These are phyloP conservation scores for Ogataea nitratoaversa DNA, from an alignment of 805 yeast genomes.

Conservation along the genomic window DNA sequence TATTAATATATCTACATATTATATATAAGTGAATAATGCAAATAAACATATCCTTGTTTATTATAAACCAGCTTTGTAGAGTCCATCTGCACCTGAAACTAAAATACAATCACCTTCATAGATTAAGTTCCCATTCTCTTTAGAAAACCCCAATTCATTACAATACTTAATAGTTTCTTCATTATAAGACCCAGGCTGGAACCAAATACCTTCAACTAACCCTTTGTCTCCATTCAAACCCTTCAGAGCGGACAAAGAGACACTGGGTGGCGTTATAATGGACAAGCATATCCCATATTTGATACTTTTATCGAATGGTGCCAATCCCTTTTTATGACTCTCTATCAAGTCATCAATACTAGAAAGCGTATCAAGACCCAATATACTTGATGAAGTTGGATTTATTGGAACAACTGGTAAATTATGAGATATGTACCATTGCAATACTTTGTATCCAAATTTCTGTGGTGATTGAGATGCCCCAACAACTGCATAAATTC, in stretches of 20 bases:
- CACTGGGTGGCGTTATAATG: slow-evolving; percentile 71
- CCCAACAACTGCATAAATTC: slow-evolving; percentile 48
- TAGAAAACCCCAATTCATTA: slow-evolving; percentile 28
- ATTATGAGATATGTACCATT: slow-evolving; percentile 58
- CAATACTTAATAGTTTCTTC: slow-evolving; percentile 38
- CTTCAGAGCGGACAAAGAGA: slow-evolving; percentile 44
- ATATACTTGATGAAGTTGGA: slow-evolving; percentile 46
- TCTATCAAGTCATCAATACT: not conserved
- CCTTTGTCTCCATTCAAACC: slow-evolving; percentile 28
- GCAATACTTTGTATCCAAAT: slow-evolving; percentile 64
- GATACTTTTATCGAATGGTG: slow-evolving; percentile 9
- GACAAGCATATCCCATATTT: slow-evolving; percentile 53
- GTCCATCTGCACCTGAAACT: slow-evolving; percentile 56
- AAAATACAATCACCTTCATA: slow-evolving; percentile 64
- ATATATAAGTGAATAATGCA: no score
- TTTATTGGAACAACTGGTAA: slow-evolving; percentile 66
- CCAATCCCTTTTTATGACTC: no score
- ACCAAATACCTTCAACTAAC: slow-evolving; percentile 62
- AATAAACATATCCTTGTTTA: no score
- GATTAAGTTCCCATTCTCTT: slow-evolving; percentile 29
- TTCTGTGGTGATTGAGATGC: slow-evolving; percentile 62
- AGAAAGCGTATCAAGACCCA: not conserved
- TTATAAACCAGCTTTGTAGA: slow-evolving; percentile 15
- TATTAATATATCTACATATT: no score
- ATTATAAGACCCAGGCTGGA: slow-evolving; percentile 79